Base-by-base conservation (phyloP, 225 moss, liverwort and hornwort species). In the Bryoerythrophyllum caledonicum region DNA sequence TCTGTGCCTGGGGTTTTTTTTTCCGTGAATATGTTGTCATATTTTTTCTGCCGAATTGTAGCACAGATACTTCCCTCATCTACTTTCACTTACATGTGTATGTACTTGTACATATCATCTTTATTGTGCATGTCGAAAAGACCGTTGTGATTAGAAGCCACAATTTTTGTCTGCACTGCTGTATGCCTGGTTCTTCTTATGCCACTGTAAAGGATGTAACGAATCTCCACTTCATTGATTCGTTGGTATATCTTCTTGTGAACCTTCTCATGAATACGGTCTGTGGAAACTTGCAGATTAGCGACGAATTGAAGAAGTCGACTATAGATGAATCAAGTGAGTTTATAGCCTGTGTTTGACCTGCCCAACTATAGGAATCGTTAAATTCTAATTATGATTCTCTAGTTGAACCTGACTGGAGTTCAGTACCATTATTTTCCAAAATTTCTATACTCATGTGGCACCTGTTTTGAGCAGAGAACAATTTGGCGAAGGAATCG, bases 321-420 rank as follows among this genome's bases (percentile, higher is more conserved):
- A 96, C 91, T 26, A 79, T 92, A 68, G 90, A 96, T 65, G 89
- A 94, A 75, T 90, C 94, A 90, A 85, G 96, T 96, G 80, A 95
- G 93, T 86, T 56, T 38, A 12, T 19, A 67, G 51, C 38, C 61
- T 68, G 32, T 81, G n/a, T 25, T 67, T 26, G 48, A 16, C 25
- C 16, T 63, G 41, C 55, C 35, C 17, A 67, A 28, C 27, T 71
- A 46, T 59, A 20, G 34, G 21, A 68, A 54, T 54, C 1, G 54
- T 52, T 3, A 46, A 58, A 7, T 21, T 38, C 12, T 37, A 44
- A 58, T 24, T 7, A 13, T 71, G 38, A 48, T 28, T 46, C n/a
- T 53, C 5, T 7, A 24, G 64, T 26, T 32, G 10, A 78, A 71
- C 26, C 66, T n/a, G 68, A 63, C 14, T 23, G 14, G 41, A 41